Evolutionary conservation across 2,329 filamentous ascomycete species (phyloP).

Genomic region (Penicillium sp.): DNA sequence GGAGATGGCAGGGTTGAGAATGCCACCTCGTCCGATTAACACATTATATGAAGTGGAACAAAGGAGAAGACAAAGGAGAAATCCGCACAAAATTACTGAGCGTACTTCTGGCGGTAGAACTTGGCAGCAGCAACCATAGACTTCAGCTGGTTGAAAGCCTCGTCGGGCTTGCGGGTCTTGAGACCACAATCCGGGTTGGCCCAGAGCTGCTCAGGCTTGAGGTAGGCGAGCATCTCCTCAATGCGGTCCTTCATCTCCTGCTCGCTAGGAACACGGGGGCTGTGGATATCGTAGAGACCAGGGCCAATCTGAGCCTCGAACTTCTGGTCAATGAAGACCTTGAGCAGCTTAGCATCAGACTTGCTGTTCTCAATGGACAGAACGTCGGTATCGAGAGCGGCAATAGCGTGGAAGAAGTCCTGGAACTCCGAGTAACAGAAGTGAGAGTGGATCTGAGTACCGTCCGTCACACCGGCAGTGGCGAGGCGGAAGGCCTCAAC

Average conservation of each 20-base stretch:
- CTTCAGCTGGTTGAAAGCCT: too few species aligned
- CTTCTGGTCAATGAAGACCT: conserved; percentile 94
- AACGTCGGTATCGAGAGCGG: conserved; percentile 94
- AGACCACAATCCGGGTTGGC: conserved; percentile 99
- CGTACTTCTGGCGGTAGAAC: conserved; percentile 86
- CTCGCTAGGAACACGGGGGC: conserved; percentile 82
- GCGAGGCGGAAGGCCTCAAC: conserved; percentile 97
- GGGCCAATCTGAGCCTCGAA: conserved; percentile 98
- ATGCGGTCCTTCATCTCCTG: conserved; percentile 98
- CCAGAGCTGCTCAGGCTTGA: conserved; percentile 98
- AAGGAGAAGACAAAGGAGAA: conserved; percentile 8
- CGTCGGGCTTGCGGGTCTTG: conserved; percentile 98
- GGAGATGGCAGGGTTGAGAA: conserved; percentile 37
- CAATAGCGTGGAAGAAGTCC: conserved; percentile 99
- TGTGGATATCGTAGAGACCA: conserved; percentile 99
- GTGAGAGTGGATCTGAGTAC: conserved; percentile 99
- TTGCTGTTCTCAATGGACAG: conserved; percentile 99
- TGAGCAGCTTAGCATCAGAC: conserved; percentile 97
- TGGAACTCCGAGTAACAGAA: conserved; percentile 99
- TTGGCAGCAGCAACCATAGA: conserved; percentile 99
- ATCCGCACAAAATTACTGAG: too few species aligned
- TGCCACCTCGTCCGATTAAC: conserved; percentile 30
- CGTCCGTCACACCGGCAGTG: conserved; percentile 86
- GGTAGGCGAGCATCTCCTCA: conserved; percentile 94
- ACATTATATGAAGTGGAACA: conserved; percentile 17